Evolutionary conservation across 2,329 filamentous ascomycete genomes (phyloP).

Genomic region (Verticillium longisporum): DNA sequence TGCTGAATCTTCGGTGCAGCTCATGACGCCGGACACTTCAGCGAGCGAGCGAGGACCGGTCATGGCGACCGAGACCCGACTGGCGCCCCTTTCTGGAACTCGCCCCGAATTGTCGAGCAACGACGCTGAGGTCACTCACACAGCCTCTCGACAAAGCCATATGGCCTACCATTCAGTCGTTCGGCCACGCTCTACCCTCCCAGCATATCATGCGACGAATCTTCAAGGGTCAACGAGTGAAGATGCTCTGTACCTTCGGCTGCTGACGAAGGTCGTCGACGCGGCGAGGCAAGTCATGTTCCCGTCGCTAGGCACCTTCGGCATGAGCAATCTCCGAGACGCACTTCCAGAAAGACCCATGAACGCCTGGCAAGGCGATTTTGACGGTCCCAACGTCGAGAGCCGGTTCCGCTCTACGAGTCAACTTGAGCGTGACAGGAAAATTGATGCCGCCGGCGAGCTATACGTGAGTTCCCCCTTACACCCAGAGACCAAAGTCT

Average conservation of each 20-base stretch:
- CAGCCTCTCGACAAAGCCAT: neutral
- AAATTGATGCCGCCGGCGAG: conserved; percentile 15
- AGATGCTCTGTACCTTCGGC: conserved; percentile 1
- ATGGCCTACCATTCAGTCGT: neutral
- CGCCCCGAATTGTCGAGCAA: neutral
- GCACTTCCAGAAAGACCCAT: neutral
- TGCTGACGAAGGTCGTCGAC: conserved; percentile 4
- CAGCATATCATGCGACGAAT: neutral
- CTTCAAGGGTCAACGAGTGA: neutral
- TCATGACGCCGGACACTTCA: neutral
- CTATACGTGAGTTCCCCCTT: conserved; percentile 10
- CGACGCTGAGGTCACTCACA: neutral
- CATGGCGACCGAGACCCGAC: neutral
- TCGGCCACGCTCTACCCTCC: neutral
- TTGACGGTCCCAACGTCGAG: neutral
- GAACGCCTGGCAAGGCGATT: neutral
- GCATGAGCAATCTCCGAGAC: neutral
- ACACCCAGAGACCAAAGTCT: neutral
- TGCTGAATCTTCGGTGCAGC: neutral
- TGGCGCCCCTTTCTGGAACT: neutral
- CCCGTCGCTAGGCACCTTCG: neutral
- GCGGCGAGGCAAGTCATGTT: conserved; percentile 2
- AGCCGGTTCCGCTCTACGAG: neutral
- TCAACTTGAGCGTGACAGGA: conserved; percentile 8
- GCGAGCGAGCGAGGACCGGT: neutral